Evolutionary conservation across 2,329 filamentous ascomycete species (phyloP).

Genomic region (Xylariaceae sp.): DNA sequence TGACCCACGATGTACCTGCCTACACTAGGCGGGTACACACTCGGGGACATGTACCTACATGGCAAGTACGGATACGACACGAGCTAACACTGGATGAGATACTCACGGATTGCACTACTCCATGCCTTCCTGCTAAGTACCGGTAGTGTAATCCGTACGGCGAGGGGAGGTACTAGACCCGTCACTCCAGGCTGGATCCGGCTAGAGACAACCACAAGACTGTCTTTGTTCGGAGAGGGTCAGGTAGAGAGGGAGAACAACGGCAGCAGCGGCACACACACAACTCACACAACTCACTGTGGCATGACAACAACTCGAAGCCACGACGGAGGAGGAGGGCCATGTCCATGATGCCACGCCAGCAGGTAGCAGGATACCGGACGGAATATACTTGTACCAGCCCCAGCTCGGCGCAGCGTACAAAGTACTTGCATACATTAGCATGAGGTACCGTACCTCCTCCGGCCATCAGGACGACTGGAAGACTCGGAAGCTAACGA

Average conservation of each 20-base stretch:
- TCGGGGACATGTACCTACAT: too few species aligned
- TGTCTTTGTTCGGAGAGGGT: conserved; percentile 3
- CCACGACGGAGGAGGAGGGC: conserved; percentile 18
- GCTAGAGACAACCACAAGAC: not conserved
- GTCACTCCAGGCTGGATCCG: not conserved
- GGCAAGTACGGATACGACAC: too few species aligned
- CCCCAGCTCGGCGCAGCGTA: too few species aligned
- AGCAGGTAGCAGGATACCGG: conserved; percentile 19
- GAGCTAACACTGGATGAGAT: too few species aligned
- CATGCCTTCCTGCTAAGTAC: too few species aligned
- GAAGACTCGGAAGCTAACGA: conserved; percentile 6
- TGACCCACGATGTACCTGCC: too few species aligned
- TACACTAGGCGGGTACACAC: too few species aligned
- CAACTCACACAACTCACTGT: conserved; percentile 15
- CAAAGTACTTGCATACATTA: not conserved
- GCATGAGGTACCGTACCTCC: not conserved
- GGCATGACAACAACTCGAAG: conserved; percentile 21
- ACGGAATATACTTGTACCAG: too few species aligned
- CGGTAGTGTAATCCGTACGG: not conserved
- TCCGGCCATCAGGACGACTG: not conserved
- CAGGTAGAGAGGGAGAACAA: not conserved
- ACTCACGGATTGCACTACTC: too few species aligned
- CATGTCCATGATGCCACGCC: conserved; percentile 18
- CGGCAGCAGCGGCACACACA: conserved; percentile 14
- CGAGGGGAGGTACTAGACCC: not conserved